Conservation (phyloP, 2,329 filamentous ascomycete species). For the Fusarium verticillioides region DNA sequence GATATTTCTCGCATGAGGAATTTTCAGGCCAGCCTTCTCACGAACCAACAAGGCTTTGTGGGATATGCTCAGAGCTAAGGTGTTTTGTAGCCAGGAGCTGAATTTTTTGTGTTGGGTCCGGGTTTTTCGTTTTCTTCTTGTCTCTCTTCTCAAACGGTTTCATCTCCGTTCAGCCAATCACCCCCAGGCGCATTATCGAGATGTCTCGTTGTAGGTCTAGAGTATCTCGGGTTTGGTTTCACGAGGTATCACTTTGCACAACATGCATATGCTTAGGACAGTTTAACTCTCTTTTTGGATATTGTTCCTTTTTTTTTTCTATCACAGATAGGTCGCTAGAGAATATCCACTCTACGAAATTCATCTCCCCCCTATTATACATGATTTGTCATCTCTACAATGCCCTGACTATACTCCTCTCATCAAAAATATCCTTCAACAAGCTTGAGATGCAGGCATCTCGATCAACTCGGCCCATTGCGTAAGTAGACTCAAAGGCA, state of each 20-base stretch:
- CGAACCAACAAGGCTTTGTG: conserved; percentile 4
- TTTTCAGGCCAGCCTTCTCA: not conserved
- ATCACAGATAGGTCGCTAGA: conserved; percentile 13
- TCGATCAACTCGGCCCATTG: conserved; percentile 77
- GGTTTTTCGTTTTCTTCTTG: not conserved
- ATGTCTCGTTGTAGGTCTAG: not conserved
- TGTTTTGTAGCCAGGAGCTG: not conserved
- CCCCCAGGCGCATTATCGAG: not conserved
- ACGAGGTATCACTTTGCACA: not conserved
- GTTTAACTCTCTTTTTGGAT: conserved; percentile 3
- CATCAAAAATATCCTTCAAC: conserved; percentile 82
- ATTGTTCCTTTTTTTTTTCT: not conserved
- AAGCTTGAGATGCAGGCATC: conserved; percentile 72
- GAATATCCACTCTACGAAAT: conserved; percentile 29
- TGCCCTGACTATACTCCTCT: conserved; percentile 73
- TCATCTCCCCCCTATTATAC: not conserved
- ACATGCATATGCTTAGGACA: not conserved
- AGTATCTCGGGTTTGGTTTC: not conserved
- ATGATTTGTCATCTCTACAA: conserved; percentile 51
- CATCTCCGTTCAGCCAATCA: not conserved
- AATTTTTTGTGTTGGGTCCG: not conserved
- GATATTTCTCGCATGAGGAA: not conserved
- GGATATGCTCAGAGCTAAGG: conserved; percentile 26
- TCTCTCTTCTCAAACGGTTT: not conserved
- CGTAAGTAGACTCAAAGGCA: conserved; percentile 92